These are phyloP conservation scores for Metschnikowia dekortorum DNA, from an alignment of 805 yeast species.

Conservation along the genomic window DNA sequence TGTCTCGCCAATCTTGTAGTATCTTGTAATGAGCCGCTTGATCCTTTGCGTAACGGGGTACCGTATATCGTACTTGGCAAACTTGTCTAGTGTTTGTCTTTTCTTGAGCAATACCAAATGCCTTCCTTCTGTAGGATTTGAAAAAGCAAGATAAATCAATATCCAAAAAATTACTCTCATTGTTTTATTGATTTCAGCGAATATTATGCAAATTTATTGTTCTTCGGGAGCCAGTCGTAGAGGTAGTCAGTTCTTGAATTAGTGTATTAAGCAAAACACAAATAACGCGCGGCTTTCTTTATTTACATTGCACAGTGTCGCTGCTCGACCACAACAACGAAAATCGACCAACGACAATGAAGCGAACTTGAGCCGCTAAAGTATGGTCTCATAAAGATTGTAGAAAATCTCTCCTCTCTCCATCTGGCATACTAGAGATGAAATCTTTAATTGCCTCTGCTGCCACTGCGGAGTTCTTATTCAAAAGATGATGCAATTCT, in stretches of 20 bases:
- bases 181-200: background rate
- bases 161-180: background rate
- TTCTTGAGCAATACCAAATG: constrained; percentile 52
- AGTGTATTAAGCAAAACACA: background rate
- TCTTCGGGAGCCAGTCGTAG: background rate
- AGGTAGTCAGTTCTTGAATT: background rate
- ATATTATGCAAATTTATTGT: background rate
- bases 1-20: constrained; percentile 65
- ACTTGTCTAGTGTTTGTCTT: constrained; percentile 44
- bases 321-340: constrained; percentile 4
- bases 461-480: constrained; percentile 28
- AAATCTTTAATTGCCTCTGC: constrained; percentile 34
- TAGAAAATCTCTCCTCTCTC: constrained; percentile 28
- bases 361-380: background rate
- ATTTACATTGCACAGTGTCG: background rate
- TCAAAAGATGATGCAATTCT: constrained; percentile 52
- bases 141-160: constrained; percentile 2
- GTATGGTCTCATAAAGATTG: constrained; percentile 14
- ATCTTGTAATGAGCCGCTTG: constrained; percentile 44
- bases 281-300: constrained; percentile 1
- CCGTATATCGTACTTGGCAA: constrained; percentile 43
- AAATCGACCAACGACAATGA: background rate
- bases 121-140: constrained; percentile 2
- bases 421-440: constrained; percentile 30
- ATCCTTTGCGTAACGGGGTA: constrained; percentile 37